Conservation (phyloP, 2,329 filamentous ascomycete genomes). For the Phyllosticta citrichinensis region DNA sequence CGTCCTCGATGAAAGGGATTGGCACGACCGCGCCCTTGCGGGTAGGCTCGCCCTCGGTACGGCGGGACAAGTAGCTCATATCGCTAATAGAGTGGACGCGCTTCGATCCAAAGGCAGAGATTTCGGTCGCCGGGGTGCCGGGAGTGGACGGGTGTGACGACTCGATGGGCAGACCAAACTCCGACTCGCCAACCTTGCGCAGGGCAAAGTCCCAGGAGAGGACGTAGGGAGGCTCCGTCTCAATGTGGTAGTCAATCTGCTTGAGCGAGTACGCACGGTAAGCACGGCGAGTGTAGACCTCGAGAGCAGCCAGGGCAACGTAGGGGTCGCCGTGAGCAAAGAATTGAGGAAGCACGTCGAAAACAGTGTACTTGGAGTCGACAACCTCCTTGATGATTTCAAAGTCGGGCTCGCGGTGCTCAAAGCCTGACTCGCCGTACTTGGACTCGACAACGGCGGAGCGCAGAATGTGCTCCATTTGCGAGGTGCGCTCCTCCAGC, state of each 20-base stretch:
- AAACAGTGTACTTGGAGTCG: slow-evolving; percentile 97
- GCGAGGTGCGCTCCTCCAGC: slow-evolving; percentile 82
- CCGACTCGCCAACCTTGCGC: slow-evolving; percentile 82
- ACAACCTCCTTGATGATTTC: slow-evolving; percentile 95
- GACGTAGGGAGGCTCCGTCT: slow-evolving; percentile 64
- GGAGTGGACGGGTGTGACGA: slow-evolving; percentile 66
- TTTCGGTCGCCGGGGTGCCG: slow-evolving; percentile 58
- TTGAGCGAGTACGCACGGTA: slow-evolving; percentile 94
- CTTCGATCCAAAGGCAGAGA: slow-evolving; percentile 45
- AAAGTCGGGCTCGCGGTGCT: slow-evolving; percentile 84
- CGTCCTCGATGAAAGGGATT: slow-evolving; percentile 80
- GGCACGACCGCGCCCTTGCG: slow-evolving; percentile 93
- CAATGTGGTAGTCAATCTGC: slow-evolving; percentile 75
- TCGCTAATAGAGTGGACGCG: slow-evolving; percentile 93
- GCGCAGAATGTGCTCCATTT: slow-evolving; percentile 98
- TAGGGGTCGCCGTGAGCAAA: slow-evolving; percentile 90
- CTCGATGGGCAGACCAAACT: slow-evolving; percentile 72
- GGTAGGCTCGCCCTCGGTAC: slow-evolving; percentile 61
- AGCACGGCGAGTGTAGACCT: slow-evolving; percentile 91
- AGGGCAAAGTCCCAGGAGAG: slow-evolving; percentile 95
- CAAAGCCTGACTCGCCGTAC: slow-evolving; percentile 94
- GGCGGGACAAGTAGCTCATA: slow-evolving; percentile 75
- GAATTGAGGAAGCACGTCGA: slow-evolving; percentile 90
- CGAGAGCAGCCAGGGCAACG: slow-evolving; percentile 86
- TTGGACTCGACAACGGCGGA: slow-evolving; percentile 94